Evolutionary conservation across 73 alveolate genomes (phyloP).

Genomic region (Paramecium sonneborni): DNA sequence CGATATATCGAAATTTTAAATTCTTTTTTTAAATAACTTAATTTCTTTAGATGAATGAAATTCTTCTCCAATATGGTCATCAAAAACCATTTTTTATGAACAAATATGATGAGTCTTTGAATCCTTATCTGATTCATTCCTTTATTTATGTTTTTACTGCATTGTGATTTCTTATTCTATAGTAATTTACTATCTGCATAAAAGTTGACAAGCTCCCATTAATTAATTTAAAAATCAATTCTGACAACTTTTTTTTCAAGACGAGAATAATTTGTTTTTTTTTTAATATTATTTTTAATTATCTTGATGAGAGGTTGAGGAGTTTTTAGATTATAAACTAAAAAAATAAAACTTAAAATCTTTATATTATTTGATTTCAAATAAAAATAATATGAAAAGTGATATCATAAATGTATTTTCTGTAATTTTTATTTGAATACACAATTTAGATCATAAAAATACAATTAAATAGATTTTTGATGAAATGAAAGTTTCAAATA

Average conservation of each 20-base stretch:
- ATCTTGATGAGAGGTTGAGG: not conserved
- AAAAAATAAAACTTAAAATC: not conserved
- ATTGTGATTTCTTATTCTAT: not conserved
- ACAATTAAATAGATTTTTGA: not conserved
- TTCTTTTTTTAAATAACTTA: not conserved
- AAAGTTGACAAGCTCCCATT: slow-evolving; percentile 3
- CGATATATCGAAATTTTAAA: not conserved
- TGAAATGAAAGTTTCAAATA: not conserved
- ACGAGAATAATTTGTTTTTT: not conserved
- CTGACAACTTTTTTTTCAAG: not conserved
- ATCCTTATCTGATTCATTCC: not conserved
- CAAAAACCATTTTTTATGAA: not conserved
- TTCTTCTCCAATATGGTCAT: not conserved
- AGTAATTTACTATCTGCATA: not conserved
- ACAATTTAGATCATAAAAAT: not conserved
- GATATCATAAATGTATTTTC: too few relatives aligned
- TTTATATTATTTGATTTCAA: too few relatives aligned
- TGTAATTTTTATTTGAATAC: too few relatives aligned
- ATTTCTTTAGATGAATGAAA: not conserved
- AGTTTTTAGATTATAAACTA: not conserved
- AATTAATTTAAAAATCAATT: not conserved
- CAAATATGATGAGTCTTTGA: not conserved
- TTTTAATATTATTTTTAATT: not conserved
- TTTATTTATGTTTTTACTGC: not conserved
- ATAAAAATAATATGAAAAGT: too few relatives aligned